Base-by-base conservation (phyloP, 495 filamentous ascomycete genomes). In the Recurvomyces mirabilis region DNA sequence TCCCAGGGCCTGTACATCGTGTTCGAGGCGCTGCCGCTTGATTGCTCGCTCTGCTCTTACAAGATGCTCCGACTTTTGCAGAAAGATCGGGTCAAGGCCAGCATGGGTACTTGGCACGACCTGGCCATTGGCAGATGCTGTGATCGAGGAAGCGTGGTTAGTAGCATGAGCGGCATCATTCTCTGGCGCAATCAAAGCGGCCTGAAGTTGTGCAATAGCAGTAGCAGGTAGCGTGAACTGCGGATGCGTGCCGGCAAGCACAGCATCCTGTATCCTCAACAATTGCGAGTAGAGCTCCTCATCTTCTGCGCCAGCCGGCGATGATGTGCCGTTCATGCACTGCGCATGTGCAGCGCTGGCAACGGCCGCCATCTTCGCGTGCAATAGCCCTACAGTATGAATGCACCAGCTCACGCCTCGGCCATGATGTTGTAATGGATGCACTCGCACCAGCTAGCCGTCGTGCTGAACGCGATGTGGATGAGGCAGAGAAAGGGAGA, bases 61-160 rank as follows among this genome's bases (percentile, higher is more conserved):
- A 35, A 89, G 65, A 53, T 82, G 78, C 55, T 87, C 82, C 36
- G 87, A 87, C 60, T 94, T 94, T 41, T 79, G 75, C 61, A 89
- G 65, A 50, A 93, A 70, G 20, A 93, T 77, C 23, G 85, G 84
- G 60, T 87, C 76, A 53, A 89, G 82, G 47, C 70, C 66, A 7
- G 39, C 20, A n/a, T 42, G 70, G 6, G 35, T 14, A 18, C 34
- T 11, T 10, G 44, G 34, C 22, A 41, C 33, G 11, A 43, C 43
- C 21, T 48, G 32, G 3, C 22, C 43, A 41, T 40, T 34, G 5
- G 21, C 13, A 18, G 19, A 2, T n/a, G 36, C 15, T 20, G 38
- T n/a, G 33, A 35, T 26, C 11, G 46, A 29, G 1, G 31, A 23
- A 4, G 45, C 6, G 18, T 54, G 19, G 25, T 54, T 54, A 46